Evolutionary conservation across 1,139 yeast genomes (phyloP).

Genomic region (Yamadazyma sp.): DNA sequence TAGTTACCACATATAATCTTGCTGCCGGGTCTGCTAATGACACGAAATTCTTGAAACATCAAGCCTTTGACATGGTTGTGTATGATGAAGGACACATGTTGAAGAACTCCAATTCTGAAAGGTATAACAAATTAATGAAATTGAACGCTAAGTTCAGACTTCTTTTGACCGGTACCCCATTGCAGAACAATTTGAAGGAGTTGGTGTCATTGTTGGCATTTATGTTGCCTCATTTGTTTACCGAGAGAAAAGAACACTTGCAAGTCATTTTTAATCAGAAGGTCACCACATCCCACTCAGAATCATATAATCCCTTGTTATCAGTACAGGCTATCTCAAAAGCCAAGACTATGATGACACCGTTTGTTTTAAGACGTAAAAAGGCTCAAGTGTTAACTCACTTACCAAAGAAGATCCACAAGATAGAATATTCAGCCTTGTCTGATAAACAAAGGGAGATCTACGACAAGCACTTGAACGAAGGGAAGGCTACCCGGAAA

Average conservation of each 20-base stretch:
- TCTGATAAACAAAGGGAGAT: slow-evolving; percentile 55
- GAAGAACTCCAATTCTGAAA: slow-evolving; percentile 83
- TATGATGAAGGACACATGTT: slow-evolving; percentile 98
- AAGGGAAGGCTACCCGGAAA: slow-evolving; percentile 43
- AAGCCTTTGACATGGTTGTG: slow-evolving; percentile 81
- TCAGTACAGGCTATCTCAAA: slow-evolving; percentile 89
- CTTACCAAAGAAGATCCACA: slow-evolving; percentile 73
- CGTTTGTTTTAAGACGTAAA: slow-evolving; percentile 88
- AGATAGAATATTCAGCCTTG: slow-evolving; percentile 64
- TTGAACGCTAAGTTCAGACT: slow-evolving; percentile 78
- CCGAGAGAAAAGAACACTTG: slow-evolving; percentile 78
- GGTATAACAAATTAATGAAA: slow-evolving; percentile 84
- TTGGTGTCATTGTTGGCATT: slow-evolving; percentile 86
- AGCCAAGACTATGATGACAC: slow-evolving; percentile 98
- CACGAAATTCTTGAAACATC: slow-evolving; percentile 69
- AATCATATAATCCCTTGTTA: slow-evolving; percentile 71
- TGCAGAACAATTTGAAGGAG: slow-evolving; percentile 89
- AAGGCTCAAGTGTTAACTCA: slow-evolving; percentile 90
- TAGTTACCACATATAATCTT: slow-evolving; percentile 89
- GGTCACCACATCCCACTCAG: slow-evolving; percentile 57
- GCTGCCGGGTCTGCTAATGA: slow-evolving; percentile 89
- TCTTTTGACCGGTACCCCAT: slow-evolving; percentile 92
- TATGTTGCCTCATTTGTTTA: slow-evolving; percentile 81
- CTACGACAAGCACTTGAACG: slow-evolving; percentile 57
- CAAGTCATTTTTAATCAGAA: slow-evolving; percentile 81